Percentiles rank a stretch among this genome's conserved stretches.
These are phyloP conservation scores for Solanum aculeatissimum DNA, from an alignment of 305 asterid genomes.

Conservation along the genomic window DNA sequence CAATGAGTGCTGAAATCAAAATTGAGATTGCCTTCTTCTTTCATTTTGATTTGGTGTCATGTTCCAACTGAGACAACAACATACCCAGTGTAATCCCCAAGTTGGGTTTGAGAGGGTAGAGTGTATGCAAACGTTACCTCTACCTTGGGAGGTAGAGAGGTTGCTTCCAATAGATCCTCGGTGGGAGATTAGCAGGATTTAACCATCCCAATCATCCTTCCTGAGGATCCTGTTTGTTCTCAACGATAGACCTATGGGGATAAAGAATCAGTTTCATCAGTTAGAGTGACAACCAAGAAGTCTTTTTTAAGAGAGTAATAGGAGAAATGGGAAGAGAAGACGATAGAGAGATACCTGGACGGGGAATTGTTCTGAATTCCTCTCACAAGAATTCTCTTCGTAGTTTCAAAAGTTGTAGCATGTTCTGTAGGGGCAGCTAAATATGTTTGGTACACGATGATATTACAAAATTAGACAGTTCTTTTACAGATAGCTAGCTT, in stretches of 20 bases:
- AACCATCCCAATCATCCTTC: background rate
- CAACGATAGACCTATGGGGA: background rate
- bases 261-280: background rate
- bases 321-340: background rate
- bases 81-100: background rate
- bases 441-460: background rate
- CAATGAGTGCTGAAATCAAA: background rate
- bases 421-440: background rate
- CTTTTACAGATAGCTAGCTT: background rate
- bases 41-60: background rate
- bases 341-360: background rate
- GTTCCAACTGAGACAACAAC: background rate
- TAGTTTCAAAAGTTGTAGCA: background rate
- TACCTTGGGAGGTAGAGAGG: background rate
- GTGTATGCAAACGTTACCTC: background rate
- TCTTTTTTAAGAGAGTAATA: background rate
- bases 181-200: background rate
- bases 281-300: background rate
- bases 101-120: background rate
- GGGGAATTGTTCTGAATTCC: background rate
- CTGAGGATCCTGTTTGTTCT: background rate
- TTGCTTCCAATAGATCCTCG: background rate
- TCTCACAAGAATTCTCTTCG: background rate
- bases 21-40: background rate
- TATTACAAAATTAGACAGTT: background rate